These are phyloP conservation scores for Malbranchea cinnamomea DNA, from an alignment of 2,329 filamentous ascomycete species.

Conservation along the genomic window DNA sequence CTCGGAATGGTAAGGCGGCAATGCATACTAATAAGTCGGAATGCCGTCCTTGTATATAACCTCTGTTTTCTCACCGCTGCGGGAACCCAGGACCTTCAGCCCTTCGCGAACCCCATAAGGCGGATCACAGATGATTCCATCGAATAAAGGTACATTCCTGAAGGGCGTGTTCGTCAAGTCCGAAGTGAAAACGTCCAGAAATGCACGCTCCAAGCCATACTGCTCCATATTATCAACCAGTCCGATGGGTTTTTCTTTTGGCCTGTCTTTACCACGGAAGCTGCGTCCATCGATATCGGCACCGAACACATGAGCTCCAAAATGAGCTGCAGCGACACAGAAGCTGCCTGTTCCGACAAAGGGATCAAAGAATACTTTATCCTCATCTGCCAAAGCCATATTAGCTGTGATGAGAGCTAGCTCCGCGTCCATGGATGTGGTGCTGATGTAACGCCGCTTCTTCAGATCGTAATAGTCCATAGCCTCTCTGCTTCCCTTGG, in stretches of 20 bases:
- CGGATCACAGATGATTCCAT: conserved; percentile 89
- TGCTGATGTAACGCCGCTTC: conserved; percentile 84
- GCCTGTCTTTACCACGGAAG: conserved; percentile 47
- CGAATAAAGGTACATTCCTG: conserved; percentile 46
- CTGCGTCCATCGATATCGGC: conserved; percentile 89
- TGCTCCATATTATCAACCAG: conserved; percentile 66
- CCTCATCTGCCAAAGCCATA: conserved; percentile 65
- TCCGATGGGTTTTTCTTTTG: conserved; percentile 28
- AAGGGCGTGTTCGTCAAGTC: conserved; percentile 83
- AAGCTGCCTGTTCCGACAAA: conserved; percentile 95
- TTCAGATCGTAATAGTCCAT: conserved; percentile 73
- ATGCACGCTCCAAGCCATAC: conserved; percentile 51
- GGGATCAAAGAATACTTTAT: conserved; percentile 82
- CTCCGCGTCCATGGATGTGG: conserved; percentile 94
- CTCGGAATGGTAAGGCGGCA: neutral
- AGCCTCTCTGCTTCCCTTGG: conserved; percentile 49
- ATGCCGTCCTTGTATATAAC: conserved; percentile 52
- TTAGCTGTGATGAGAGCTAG: conserved; percentile 85
- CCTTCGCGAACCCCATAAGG: conserved; percentile 93
- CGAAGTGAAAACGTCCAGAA: conserved; percentile 67
- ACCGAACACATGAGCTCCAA: conserved; percentile 68
- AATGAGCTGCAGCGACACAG: conserved; percentile 76
- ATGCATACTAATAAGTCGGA: conserved; percentile 48
- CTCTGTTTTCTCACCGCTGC: conserved; percentile 40
- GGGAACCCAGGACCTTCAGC: conserved; percentile 67